Percentiles rank a stretch among this genome's conserved stretches.
Evolutionary conservation across 1,284 basidiomycete species (phyloP).

Genomic region (Baeospora myosura): DNA sequence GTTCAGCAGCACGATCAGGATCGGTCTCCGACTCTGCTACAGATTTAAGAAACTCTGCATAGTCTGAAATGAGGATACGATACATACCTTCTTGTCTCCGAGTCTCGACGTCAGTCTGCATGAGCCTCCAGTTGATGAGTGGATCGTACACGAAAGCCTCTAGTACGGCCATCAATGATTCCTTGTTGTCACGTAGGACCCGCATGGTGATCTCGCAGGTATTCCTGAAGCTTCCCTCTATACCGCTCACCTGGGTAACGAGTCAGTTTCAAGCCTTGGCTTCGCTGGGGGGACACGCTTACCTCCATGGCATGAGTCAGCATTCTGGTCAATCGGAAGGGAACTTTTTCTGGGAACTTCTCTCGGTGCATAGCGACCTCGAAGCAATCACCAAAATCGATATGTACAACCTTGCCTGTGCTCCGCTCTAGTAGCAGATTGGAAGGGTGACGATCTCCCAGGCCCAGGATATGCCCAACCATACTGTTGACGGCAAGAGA

Average conservation of each 20-base stretch:
- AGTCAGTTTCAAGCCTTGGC: conserved; percentile 6
- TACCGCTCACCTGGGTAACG: conserved; percentile 75
- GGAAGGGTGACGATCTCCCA: conserved; percentile 98
- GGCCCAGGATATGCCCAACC: conserved; percentile 94
- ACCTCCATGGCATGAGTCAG: conserved; percentile 99
- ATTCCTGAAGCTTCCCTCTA: conserved; percentile 94
- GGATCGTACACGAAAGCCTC: conserved; percentile 94
- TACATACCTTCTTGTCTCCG: conserved; percentile 53
- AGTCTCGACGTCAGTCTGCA: conserved; percentile 66
- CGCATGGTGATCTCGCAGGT: conserved; percentile 98
- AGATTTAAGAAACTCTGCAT: background rate
- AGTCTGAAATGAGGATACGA: too few species aligned
- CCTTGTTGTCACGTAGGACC: conserved; percentile 94
- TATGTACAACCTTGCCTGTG: conserved; percentile 94
- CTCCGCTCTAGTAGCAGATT: conserved; percentile 91
- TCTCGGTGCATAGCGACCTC: conserved; percentile 93
- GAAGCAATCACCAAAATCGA: conserved; percentile 96
- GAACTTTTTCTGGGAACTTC: conserved; percentile 99
- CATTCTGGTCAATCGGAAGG: conserved; percentile 98
- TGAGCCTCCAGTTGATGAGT: conserved; percentile 80
- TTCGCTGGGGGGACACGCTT: conserved; percentile 18
- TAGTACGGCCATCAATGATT: conserved; percentile 94
- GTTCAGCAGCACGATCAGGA: conserved; percentile 50
- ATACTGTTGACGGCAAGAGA: conserved; percentile 94
- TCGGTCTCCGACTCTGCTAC: conserved; percentile 32